phyloP scores from a whole-genome alignment of 2,329 filamentous ascomycete species.

The Fusarium scirpi region DNA sequence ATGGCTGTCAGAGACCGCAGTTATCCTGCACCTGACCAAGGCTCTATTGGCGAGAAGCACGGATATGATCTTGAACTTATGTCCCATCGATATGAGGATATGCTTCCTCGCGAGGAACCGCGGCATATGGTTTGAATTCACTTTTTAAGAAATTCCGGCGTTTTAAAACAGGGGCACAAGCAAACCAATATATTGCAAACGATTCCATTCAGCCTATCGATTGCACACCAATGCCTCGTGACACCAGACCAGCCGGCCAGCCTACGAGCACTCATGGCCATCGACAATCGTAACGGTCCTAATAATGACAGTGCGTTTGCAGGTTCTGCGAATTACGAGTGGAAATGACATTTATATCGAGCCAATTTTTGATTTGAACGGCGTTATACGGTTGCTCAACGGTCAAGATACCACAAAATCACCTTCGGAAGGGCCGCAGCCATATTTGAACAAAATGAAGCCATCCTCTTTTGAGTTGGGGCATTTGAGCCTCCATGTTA shows the following conservation, averaged over 20 bases:
- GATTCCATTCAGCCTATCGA: conserved; percentile 6
- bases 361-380: conserved; percentile 6
- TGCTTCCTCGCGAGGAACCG: conserved; percentile 65
- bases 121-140: conserved; percentile 55
- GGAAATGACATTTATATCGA: neutral
- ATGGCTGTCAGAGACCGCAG: conserved; percentile 59
- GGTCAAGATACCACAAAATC: conserved; percentile 15
- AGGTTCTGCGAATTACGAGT: neutral
- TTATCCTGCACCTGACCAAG: conserved; percentile 53
- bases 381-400: conserved; percentile 17
- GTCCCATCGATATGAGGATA: conserved; percentile 68
- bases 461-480: neutral
- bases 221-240: conserved; percentile 8
- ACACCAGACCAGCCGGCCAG: neutral
- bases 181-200: conserved; percentile 21
- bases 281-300: neutral
- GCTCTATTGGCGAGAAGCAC: conserved; percentile 54
- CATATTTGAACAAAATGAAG: neutral
- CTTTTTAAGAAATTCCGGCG: conserved; percentile 6
- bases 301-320: neutral
- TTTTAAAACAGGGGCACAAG: conserved; percentile 16
- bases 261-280: neutral
- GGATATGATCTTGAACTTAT: conserved; percentile 63
- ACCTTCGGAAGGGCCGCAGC: neutral
- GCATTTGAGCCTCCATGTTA: neutral